A percentile compares a stretch with the other conserved stretches of the same genome.
These are phyloP conservation scores for Kluyveromyces marxianus DNA, from an alignment of 1,139 yeast species.

Conservation along the genomic window DNA sequence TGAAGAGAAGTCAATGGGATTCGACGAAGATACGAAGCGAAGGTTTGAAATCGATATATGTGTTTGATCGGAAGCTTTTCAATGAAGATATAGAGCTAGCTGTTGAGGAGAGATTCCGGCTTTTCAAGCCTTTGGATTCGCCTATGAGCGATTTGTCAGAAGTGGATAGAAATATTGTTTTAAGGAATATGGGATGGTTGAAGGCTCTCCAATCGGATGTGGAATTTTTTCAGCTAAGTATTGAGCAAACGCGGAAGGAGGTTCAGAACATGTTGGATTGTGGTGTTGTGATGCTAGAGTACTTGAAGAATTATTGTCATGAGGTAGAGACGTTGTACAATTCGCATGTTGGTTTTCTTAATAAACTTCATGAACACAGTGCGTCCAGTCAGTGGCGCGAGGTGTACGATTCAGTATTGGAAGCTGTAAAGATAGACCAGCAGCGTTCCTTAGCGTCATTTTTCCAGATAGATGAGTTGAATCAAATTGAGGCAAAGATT, in stretches of 20 bases:
- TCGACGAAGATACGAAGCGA: constrained; percentile 14
- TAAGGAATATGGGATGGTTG: constrained; percentile 42
- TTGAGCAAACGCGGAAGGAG: constrained; percentile 23
- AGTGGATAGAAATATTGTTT: constrained; percentile 8
- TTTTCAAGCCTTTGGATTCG: constrained; percentile 39
- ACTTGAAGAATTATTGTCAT: constrained; percentile 44
- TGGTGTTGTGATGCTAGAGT: constrained; percentile 50
- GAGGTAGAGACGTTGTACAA: constrained; percentile 48
- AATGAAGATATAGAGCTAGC: constrained; percentile 9
- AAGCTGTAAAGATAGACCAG: constrained; percentile 31
- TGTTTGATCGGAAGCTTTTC: constrained; percentile 53
- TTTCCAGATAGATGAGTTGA: constrained; percentile 25
- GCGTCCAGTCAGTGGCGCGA: constrained; percentile 43
- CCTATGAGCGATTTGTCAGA: constrained; percentile 33
- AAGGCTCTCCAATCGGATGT: constrained; percentile 43
- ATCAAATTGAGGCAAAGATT: constrained; percentile 26
- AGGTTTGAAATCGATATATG: constrained; percentile 45
- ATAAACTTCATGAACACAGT: constrained; percentile 41
- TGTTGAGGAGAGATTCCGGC: constrained; percentile 5
- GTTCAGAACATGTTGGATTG: constrained; percentile 40
- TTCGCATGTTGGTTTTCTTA: constrained; percentile 41
- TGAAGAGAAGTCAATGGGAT: constrained; percentile 34
- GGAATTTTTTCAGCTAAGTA: constrained; percentile 29
- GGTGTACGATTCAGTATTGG: constrained; percentile 30
- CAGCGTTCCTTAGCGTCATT: constrained; percentile 25